Conservation (phyloP, 768 basidiomycete genomes). For the Lactarius quietus region DNA sequence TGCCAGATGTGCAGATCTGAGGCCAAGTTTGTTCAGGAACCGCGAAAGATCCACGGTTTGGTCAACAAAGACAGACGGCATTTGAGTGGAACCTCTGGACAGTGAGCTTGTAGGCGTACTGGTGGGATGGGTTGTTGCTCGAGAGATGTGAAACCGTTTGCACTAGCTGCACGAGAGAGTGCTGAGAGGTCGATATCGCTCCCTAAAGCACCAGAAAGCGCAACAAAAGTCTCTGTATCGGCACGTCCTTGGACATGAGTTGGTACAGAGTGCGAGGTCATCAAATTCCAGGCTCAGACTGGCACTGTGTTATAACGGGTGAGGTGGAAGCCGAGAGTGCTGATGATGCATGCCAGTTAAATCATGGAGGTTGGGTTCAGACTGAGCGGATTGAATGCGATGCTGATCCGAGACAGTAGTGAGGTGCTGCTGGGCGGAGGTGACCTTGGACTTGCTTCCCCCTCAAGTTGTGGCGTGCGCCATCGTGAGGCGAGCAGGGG, state of each 20-base stretch:
- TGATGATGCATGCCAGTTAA: constrained; percentile 4
- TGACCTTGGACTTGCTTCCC: constrained; percentile 51
- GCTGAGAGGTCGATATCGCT: constrained; percentile 25
- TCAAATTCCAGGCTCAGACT: constrained; percentile 8
- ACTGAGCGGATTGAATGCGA: constrained; percentile 21
- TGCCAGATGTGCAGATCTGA: constrained; percentile 15
- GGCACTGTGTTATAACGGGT: constrained; percentile 21
- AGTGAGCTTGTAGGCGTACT: constrained; percentile 17
- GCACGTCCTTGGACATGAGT: constrained; percentile 16
- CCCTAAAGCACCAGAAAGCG: constrained; percentile 12
- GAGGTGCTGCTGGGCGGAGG: constrained; percentile 18
- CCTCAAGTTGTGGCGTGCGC: constrained; percentile 73
- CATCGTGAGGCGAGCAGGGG: constrained; percentile 65
- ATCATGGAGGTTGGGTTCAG: constrained; percentile 6
- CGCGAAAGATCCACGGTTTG: constrained; percentile 16
- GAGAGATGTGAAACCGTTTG: constrained; percentile 25
- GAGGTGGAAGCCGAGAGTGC: constrained; percentile 23
- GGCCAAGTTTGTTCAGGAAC: constrained; percentile 20
- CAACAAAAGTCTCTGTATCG: neutral
- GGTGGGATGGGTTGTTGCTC: constrained; percentile 27
- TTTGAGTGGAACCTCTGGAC: constrained; percentile 3
- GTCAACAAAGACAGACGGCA: constrained; percentile 5
- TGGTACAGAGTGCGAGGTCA: constrained; percentile 11
- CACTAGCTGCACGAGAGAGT: constrained; percentile 19
- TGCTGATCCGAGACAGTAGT: constrained; percentile 28